Conservation (phyloP, 768 basidiomycete genomes). For the Naematelia encephala region DNA sequence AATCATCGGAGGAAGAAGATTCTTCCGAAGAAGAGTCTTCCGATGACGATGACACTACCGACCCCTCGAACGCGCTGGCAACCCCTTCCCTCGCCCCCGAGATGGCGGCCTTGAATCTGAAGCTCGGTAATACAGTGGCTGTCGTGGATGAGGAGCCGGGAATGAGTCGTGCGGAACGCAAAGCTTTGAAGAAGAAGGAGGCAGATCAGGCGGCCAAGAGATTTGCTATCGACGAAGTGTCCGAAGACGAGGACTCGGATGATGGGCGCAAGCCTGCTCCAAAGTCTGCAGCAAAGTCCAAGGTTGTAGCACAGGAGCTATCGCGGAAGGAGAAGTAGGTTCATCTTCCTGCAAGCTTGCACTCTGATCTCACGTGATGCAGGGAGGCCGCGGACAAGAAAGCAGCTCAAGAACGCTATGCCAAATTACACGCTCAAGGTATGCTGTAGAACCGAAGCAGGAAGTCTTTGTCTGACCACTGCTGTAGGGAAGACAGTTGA, state of each 20-base stretch:
- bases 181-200: conserved; percentile 80
- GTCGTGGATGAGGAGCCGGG: conserved; percentile 52
- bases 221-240: conserved; percentile 20
- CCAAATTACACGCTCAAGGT: conserved; percentile 65
- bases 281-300: conserved; percentile 25
- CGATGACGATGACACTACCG: conserved; percentile 54
- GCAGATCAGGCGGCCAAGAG: conserved; percentile 46
- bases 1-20: conserved; percentile 28
- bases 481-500: conserved; percentile 81
- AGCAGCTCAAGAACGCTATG: conserved; percentile 80
- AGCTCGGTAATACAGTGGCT: conserved; percentile 51
- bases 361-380: conserved; percentile 18
- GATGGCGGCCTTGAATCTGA: conserved; percentile 40
- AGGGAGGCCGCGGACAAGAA: conserved; percentile 91
- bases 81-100: conserved; percentile 44
- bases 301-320: conserved; percentile 25
- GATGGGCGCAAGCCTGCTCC: conserved; percentile 15
- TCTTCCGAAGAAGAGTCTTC: conserved; percentile 27
- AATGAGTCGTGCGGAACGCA: conserved; percentile 67
- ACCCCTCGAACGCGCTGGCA: conserved; percentile 35
- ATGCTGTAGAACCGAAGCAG: conserved; percentile 9
- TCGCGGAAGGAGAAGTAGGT: conserved; percentile 49
- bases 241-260: conserved; percentile 18
- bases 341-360: neutral
- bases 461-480: conserved; percentile 44